Evolutionary conservation across 345 rosid genomes (phyloP).

Genomic region (Eucalyptus pauciflora): DNA sequence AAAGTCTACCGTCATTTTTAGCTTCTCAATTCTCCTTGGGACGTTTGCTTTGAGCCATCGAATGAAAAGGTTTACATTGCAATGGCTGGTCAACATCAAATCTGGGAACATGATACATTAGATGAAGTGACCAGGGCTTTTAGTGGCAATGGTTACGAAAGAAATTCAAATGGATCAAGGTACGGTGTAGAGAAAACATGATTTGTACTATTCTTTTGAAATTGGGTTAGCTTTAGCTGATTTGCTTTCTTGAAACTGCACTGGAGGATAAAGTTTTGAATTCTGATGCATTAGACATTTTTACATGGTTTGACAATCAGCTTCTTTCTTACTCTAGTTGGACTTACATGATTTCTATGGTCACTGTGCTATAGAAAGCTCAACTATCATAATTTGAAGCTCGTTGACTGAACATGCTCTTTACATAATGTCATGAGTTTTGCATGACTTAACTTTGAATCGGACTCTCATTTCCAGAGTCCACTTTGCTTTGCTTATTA

Average conservation of each 20-base stretch:
- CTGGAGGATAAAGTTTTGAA: neutral
- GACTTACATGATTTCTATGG: neutral
- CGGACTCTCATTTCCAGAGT: neutral
- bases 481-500: neutral
- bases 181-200: neutral
- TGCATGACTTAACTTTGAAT: neutral
- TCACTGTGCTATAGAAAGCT: neutral
- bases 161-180: conserved; percentile 90
- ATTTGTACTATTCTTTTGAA: neutral
- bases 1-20: conserved; percentile 10
- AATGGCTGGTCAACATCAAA: conserved; percentile 97
- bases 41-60: conserved; percentile 61
- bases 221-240: neutral
- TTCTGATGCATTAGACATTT: neutral
- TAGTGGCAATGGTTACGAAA: conserved; percentile 90
- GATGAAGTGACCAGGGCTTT: conserved; percentile 65
- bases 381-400: neutral
- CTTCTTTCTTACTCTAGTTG: neutral
- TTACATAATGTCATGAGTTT: neutral
- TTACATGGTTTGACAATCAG: neutral
- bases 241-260: neutral
- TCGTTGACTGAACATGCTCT: neutral
- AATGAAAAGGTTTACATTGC: conserved; percentile 79
- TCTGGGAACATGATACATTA: conserved; percentile 65
- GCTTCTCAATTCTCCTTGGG: conserved; percentile 98